Base-by-base conservation (phyloP, 345 rosid genomes). In the Heritiera littoralis region DNA sequence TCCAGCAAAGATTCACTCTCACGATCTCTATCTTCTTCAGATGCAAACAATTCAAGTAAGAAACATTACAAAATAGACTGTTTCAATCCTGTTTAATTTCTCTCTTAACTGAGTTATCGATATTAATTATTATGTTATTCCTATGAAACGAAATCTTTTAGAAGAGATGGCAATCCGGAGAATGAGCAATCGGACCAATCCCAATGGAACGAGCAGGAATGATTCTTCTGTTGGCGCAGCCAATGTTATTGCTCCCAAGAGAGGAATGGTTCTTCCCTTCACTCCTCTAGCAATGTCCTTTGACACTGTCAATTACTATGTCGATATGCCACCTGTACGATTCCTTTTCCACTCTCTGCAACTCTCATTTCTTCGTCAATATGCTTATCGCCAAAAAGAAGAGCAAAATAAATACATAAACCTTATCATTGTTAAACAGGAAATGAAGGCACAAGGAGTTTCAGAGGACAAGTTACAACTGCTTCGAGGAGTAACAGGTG, bases 371-470 rank as follows among this genome's bases (percentile, higher is more conserved):
- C 38, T 41, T 2, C 55, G n/a, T 60, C 38, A 68, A 1, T 46
- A 68, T 45, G 17, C 5, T 10, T 23, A n/a, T 1, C 12, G 13
- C 12, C 35, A 20, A 38, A 65, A 65, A 15, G 17, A 58, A 9
- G 20, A 20, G 14, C 14, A 70, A 46, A 17, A 28, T 28, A 78
- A 28, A 46, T 68, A 30, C 48, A 49, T 59, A 45, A 48, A 49
- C 51, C 7, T 46, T 43, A n/a, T 30, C 43, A 30, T 32, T 23
- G 18, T 18, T 46, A 56, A 68, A 80, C 83, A 95, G 99, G 99
- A 91, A 86, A 93, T 93, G 98, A 95, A 85, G 70, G 91, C 86
- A 9, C 93, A 95, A 85, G 99, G 94, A 51, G 90, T 93, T 45
- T 14, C 83, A 23, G 91, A 88, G 80, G 89, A 91, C 81, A 93